Base-by-base conservation (phyloP, 2,329 filamentous ascomycete genomes). In the Triangularia setosa region DNA sequence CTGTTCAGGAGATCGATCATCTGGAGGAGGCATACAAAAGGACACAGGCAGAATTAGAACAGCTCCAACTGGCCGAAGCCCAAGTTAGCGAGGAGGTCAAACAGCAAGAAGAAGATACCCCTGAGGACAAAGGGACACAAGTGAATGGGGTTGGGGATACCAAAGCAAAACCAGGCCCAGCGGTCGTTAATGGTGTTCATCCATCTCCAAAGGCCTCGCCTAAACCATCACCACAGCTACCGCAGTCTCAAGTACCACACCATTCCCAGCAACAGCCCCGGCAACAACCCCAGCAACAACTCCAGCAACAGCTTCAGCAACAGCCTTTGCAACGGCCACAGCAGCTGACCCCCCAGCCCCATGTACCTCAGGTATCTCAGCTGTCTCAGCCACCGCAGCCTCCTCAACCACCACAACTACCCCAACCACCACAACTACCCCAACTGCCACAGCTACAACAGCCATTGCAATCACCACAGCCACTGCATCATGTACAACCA, bases 1-100 rank as follows among this genome's bases (percentile, higher is more conserved):
- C 89, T 58, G 83, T 92, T n/a, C 79, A 81, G 63, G 84, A 89
- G 71, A 91, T 97, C 65, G 82, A 84, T 64, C 85, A 90, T 62
- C 89, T 95, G 67, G 93, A 97, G 79, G 83, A 81, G 64, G 82
- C 80, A 60, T 90, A 81, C 44, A 83, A 83, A 18, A 54, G 68
- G 18, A 67, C 71, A 84, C 64, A 65, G 60, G 76, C 77, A 68
- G 55, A 61, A 23, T 16, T 55, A 3, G 54, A 63, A 53, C 30
- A 48, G n/a, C 40, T 48, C n/a, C 4, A 48, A 21, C n/a, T 48
- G n/a, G 40, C 40, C 40, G 40, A 48, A 14, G 7, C n/a, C n/a
- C 40, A 8, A 14, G 40, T 5, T 48, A 9, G 6, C 12, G 40
- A 48, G 40, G 40, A 48, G 18, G 40, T 7, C 40, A 48, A 48